Evolutionary conservation across 192 early-diverging fungal genomes (phyloP), one percentile per base, ranked within the genome.

Genomic region (Mortierella antarctica): DNA sequence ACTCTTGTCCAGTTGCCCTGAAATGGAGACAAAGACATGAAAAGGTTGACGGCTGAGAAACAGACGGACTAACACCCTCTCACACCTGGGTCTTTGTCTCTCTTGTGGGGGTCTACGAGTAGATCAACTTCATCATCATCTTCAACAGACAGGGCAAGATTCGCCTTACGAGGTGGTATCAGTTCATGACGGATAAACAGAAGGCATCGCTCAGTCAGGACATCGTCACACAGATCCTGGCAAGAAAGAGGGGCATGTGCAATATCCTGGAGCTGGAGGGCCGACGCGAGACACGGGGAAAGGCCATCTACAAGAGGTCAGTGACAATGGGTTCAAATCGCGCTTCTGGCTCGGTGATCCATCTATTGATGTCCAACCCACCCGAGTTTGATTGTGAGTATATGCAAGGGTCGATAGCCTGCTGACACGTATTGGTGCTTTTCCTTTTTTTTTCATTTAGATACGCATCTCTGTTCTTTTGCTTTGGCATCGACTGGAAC

Each of bases 91-190:
- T n/a, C 61, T n/a, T 55, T 48, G 15, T 3, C 20, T 58, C 42
- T 23, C 8, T 23, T 23, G 11, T 15, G 11, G 45, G 31, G 31
- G 31, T 15, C 39, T 2, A 14, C 23, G 13, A 42, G n/a, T 70
- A 87, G 86, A 88, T 88, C 59, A 74, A 84, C 50, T 87, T 83
- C 66, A 70, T 88, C 42, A 47, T 88, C 54, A 67, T 86, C 54
- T 88, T 88, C 63, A 86, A 83, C 70, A 84, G 86, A 62, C 86
- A 88, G 68, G 86, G 86, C 66, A 88, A 88, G 72, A 85, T 88
- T 54, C 85, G 86, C 31, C 71, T 88, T 14, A 83, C 82, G 52
- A 65, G 82, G 65, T 88, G 83, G 82, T 88, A 83, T 51, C 79
- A 83, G 50, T 73, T 62, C 60, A 73, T 74, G 64, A 67, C 83